Evolutionary conservation across 208 protist genomes (phyloP), one percentile per base, ranked within the genome.

Genomic region (Trypanosoma lewisi): DNA sequence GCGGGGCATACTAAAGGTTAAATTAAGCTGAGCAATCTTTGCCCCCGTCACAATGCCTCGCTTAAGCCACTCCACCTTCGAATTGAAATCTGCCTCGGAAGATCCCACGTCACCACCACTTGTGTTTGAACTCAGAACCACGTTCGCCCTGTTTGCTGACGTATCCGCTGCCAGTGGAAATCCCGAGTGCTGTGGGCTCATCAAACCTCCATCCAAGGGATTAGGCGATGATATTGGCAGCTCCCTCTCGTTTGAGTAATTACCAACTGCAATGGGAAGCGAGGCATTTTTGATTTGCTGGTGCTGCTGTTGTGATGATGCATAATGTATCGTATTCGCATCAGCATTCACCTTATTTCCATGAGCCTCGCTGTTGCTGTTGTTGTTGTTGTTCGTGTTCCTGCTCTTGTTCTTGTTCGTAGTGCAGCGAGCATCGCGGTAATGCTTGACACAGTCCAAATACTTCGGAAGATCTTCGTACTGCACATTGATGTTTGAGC

Each of bases 1-100:
- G 45, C 82, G 79, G 0, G 82, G 82, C 12, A 84, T 47, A 68
- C 79, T 82, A 76, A 93, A 93, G 21, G 86, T 88, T 16, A 93
- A 75, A 25, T 78, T 80, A 0, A 89, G 75, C 33, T 77, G 73
- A 47, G 81, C 65, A 27, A 93, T 67, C 41, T 78, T 67, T 33
- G 55, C 21, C 8, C 74, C 68, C 1, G 67, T 62, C 36, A 88
- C 63, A 14, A 49, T 3, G 0, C 83, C 86, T n/a, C 41, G 44
- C 7, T 70, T 75, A 11, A 93, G 59, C 17, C 75, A 37, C 7
- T 70, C 54, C 1, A 93, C 83, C 31, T 79, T 83, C 1, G 74
- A 36, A 21, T 75, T 34, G 49, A 93, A 89, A 34, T 81, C 75
- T 17, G 60, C 54, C 30, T 65, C 63, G 23, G 63, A 71, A 19